Base-by-base conservation (phyloP, 1,284 basidiomycete species). In the Cerrena zonata region DNA sequence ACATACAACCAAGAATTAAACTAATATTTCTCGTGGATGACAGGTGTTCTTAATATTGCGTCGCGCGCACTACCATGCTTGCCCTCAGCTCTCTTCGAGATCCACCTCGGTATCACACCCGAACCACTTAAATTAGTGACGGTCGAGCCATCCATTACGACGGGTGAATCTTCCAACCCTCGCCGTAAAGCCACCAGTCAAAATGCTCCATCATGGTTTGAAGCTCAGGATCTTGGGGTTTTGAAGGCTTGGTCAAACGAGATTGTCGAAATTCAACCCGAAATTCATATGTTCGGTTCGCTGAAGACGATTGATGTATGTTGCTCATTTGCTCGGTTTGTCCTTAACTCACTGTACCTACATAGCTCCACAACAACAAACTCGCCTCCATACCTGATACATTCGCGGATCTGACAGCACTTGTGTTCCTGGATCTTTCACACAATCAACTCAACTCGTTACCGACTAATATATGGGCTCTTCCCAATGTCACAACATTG, bases 261-360 rank as follows among this genome's bases (percentile, higher is more conserved):
- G 25, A 89, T 91, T 27, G 57, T 76, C 12, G 84, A 86, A 61
- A 74, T 91, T 26, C 88, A 89, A 58, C 81, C 81, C 22, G 89
- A 91, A 61, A 82, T 91, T 25, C 84, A 84, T 0, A 72, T 90
- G 52, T 91, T 91, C 61, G 88, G 89, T 2, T 87, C 85, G 2
- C 69, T 91, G 46, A 89, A 89, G 66, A 76, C 72, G 2, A 59
- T 91, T 27, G 89, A 91, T 66, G 87, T 89, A 68, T 53, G 79
- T 70, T 12, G 15, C 24, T 26, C 4, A 11, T 26, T 40, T 49
- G 10, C 34, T 13, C 2, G 13, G 25, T 45, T n/a, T 27, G 45
- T 19, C n/a, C 13, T 22, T 30, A 5, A 25, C n/a, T 44, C 19
- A 46, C 37, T 27, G 34, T 27, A 25, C 36, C 34, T 21, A 3